Evolutionary conservation across 768 basidiomycete species (phyloP), one percentile per base, ranked within the genome.

Genomic region (Tephrocybe sp.): DNA sequence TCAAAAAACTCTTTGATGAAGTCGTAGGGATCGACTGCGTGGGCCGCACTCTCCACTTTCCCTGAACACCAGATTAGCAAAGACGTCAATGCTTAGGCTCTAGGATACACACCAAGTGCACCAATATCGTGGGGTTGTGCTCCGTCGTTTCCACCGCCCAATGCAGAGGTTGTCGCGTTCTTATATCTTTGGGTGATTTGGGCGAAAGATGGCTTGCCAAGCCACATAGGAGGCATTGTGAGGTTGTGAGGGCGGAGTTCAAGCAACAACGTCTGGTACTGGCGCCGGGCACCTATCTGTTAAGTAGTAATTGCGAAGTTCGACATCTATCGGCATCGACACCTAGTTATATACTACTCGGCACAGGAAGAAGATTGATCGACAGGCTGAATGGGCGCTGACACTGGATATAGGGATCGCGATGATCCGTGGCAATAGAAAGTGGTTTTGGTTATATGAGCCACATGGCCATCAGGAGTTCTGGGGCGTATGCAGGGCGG

Each of bases 1-100:
- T 62, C 54, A 43, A 56, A 66, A 37, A 61, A 65, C 1, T 62
- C 61, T 32, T 63, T 59, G 26, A 68, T 48, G 26, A 54, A 59
- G 39, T 45, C 45, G 38, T 48, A 55, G 1, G 51, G 42, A 40
- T 58, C 51, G n/a, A n/a, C 48, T 3, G 28, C n/a, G 26, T 53
- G 54, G 15, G 51, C 45, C 3, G 48, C 23, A 38, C 39, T 33
- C n/a, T 48, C 49, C 1, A 51, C 17, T 9, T 43, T 42, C 28
- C 20, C 56, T 53, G 17, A 26, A 18, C 17, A 36, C 18, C 12
- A 21, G 42, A 42, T 23, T 4, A 38, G 17, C 4, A 37, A 38
- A 9, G 11, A 40, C 15, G 25, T n/a, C n/a, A n/a, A n/a, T 25
- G 7, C 10, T n/a, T 15, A 30, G 36, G 24, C n/a, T 23, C 2